Evolutionary conservation across 2,329 filamentous ascomycete genomes (phyloP).

Genomic region (Verticillium nonalfalfae): DNA sequence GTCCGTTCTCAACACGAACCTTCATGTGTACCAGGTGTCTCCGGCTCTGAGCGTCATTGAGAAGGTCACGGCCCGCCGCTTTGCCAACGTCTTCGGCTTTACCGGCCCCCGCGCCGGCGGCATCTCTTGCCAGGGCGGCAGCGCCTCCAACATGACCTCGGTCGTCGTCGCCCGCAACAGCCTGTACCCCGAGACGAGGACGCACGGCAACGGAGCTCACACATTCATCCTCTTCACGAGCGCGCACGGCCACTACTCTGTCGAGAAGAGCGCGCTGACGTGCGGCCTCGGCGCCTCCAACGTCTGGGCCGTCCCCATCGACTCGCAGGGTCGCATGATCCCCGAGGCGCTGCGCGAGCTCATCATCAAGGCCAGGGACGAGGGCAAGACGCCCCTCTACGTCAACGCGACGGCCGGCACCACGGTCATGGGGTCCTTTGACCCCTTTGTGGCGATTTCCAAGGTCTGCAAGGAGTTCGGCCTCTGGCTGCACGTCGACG

Average conservation of each 20-base stretch:
- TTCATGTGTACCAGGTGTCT: slow-evolving; percentile 91
- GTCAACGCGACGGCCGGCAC: slow-evolving; percentile 95
- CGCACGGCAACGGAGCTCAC: slow-evolving; percentile 56
- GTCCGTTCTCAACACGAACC: slow-evolving; percentile 83
- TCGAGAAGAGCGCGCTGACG: slow-evolving; percentile 91
- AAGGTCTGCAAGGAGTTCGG: slow-evolving; percentile 63
- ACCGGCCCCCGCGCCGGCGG: slow-evolving; percentile 64
- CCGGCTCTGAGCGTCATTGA: slow-evolving; percentile 84
- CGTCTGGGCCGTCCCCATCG: slow-evolving; percentile 71
- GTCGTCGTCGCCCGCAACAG: slow-evolving; percentile 85
- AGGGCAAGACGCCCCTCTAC: slow-evolving; percentile 81
- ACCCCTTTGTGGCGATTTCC: slow-evolving; percentile 67
- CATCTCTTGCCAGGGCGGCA: slow-evolving; percentile 75
- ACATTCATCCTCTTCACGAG: slow-evolving; percentile 83
- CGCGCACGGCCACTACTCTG: slow-evolving; percentile 85
- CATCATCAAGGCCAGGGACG: slow-evolving; percentile 52
- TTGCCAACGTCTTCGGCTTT: slow-evolving; percentile 76
- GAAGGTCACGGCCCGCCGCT: slow-evolving; percentile 66
- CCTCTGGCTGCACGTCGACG: slow-evolving; percentile 92
- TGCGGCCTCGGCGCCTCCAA: slow-evolving; percentile 72
- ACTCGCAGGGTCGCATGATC: slow-evolving; percentile 66
- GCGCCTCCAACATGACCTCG: slow-evolving; percentile 76
- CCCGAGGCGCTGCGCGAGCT: slow-evolving; percentile 56
- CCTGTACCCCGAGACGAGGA: slow-evolving; percentile 74
- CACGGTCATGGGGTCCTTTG: slow-evolving; percentile 85